Conservation (phyloP, 257 asterid species). For the Cordia subcordata region DNA sequence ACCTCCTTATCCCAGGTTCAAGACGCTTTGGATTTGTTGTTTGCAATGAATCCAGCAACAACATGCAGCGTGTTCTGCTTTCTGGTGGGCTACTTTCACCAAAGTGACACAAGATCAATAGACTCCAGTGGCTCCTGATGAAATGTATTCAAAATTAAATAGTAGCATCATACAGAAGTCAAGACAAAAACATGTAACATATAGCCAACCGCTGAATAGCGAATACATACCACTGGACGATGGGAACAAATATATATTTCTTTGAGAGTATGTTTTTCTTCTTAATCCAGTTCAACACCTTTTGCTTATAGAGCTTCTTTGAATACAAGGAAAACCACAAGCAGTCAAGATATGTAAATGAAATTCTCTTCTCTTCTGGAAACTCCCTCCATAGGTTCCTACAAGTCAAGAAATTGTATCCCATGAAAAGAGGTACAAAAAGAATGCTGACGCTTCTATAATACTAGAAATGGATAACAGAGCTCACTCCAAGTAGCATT, state of each 20-base stretch:
- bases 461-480: neutral
- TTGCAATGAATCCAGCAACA: conserved; percentile 62
- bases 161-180: neutral
- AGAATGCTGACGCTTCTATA: neutral
- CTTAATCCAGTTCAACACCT: conserved; percentile 59
- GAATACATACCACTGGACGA: conserved; percentile 55
- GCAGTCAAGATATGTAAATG: conserved; percentile 38
- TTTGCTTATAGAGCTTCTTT: conserved; percentile 7
- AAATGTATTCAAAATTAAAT: conserved; percentile 7
- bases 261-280: conserved; percentile 34
- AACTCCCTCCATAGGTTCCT: conserved; percentile 48
- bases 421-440: conserved; percentile 2
- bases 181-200: neutral
- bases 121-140: conserved; percentile 76
- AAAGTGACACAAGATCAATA: conserved; percentile 66
- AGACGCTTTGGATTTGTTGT: conserved; percentile 29
- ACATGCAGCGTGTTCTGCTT: conserved; percentile 47
- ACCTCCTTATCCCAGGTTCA: conserved; percentile 62
- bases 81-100: conserved; percentile 35
- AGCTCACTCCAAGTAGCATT: conserved; percentile 40
- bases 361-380: conserved; percentile 44
- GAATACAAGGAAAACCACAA: conserved; percentile 48
- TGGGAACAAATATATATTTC: conserved; percentile 62
- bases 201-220: neutral
- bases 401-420: conserved; percentile 6